A percentile compares a stretch with the other conserved stretches of the same genome.
These are phyloP conservation scores for Cryphonectria parasitica DNA, from an alignment of 2,329 filamentous ascomycete species.

Conservation along the genomic window DNA sequence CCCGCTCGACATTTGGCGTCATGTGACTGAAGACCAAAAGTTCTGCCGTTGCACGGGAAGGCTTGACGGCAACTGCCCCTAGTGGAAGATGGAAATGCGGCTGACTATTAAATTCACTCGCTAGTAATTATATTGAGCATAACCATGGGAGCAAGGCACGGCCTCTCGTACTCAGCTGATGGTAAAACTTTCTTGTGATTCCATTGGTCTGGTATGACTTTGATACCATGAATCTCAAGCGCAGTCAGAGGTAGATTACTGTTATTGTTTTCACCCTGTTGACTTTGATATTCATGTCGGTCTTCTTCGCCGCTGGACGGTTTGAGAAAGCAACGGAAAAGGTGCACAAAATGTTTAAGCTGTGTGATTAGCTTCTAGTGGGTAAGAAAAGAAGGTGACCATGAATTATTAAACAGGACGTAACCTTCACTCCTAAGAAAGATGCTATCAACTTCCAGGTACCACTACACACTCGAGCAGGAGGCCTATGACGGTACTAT, in stretches of 20 bases:
- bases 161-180: neutral
- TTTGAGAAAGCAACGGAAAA: neutral
- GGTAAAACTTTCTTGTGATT: neutral
- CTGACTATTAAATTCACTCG: neutral
- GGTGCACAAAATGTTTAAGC: neutral
- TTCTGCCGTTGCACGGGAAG: neutral
- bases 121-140: neutral
- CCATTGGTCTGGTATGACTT: neutral
- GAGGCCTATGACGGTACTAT: neutral
- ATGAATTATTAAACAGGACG: neutral
- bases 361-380: neutral
- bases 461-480: neutral
- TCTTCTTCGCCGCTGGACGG: neutral
- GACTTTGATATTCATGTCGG: neutral
- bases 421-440: neutral
- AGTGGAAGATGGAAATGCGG: neutral
- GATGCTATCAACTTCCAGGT: neutral
- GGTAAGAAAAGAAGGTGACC: neutral
- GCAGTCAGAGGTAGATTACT: neutral
- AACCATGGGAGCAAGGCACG: neutral
- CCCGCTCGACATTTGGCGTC: neutral
- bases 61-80: neutral
- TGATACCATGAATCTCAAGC: neutral
- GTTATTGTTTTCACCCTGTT: neutral
- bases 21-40: neutral